phyloP scores from a whole-genome alignment of 176 grass and related monocot genomes.

The Oryza punctata region DNA sequence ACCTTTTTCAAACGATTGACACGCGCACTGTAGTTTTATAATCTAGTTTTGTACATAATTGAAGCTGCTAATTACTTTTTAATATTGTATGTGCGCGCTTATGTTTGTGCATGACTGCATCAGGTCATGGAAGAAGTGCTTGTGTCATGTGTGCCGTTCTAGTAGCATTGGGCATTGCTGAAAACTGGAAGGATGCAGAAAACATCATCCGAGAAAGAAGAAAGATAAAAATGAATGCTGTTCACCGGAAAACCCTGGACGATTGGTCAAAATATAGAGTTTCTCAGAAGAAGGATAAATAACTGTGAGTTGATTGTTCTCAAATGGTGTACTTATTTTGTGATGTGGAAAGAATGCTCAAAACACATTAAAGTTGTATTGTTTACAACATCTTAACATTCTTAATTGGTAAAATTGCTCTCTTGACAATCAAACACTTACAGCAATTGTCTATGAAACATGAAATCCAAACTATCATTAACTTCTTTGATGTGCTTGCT shows the following conservation, averaged over 20 bases:
- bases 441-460: slow-evolving; percentile 15
- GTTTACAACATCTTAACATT: slow-evolving; percentile 2
- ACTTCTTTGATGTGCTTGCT: slow-evolving; percentile 13
- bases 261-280: slow-evolving; percentile 63
- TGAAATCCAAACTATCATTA: background rate
- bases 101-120: slow-evolving; percentile 1
- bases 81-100: background rate
- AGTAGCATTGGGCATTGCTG: slow-evolving; percentile 60
- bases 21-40: background rate
- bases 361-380: slow-evolving; percentile 13
- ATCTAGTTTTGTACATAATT: background rate
- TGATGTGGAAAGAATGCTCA: slow-evolving; percentile 29
- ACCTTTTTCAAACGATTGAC: background rate
- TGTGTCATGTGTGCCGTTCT: slow-evolving; percentile 81
- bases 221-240: slow-evolving; percentile 78
- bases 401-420: background rate
- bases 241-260: slow-evolving; percentile 77
- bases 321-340: slow-evolving; percentile 8
- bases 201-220: slow-evolving; percentile 71
- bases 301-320: slow-evolving; percentile 11
- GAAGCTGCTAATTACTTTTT: background rate
- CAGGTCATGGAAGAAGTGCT: slow-evolving; percentile 93
- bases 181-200: slow-evolving; percentile 78
- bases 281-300: slow-evolving; percentile 51
- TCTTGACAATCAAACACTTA: slow-evolving; percentile 12